Conservation (phyloP, 2,329 filamentous ascomycete species). For the Neonectria faginata region DNA sequence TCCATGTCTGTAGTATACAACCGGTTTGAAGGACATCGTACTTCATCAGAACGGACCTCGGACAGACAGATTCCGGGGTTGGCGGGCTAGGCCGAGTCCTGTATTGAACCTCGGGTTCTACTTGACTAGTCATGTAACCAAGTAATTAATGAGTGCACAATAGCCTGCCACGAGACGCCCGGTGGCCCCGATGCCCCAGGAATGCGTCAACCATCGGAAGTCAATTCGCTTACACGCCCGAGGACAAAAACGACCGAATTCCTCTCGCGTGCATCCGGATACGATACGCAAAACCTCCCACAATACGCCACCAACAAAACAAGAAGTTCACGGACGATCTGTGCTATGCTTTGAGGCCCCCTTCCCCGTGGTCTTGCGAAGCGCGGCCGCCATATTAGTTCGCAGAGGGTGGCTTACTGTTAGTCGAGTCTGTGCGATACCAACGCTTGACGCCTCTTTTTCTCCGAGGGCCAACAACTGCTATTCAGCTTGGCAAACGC, state of each 20-base stretch:
- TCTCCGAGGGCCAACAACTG: background rate
- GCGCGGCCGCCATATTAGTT: too few relatives aligned
- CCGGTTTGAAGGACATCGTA: too few relatives aligned
- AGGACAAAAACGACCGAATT: background rate
- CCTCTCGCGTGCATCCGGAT: background rate
- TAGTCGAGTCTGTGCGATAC: background rate
- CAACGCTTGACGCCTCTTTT: background rate
- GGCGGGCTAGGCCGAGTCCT: too few relatives aligned
- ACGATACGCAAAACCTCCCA: background rate
- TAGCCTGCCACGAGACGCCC: background rate
- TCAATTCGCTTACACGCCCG: too few relatives aligned
- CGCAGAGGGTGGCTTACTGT: background rate
- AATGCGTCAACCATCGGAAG: background rate
- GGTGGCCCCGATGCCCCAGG: background rate
- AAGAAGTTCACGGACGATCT: background rate
- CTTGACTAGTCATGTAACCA: background rate
- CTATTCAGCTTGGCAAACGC: background rate
- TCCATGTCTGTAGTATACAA: too few relatives aligned
- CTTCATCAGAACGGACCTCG: too few relatives aligned
- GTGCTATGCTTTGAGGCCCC: background rate
- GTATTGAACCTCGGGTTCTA: background rate
- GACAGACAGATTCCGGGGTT: too few relatives aligned
- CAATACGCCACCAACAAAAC: background rate
- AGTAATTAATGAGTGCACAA: background rate
- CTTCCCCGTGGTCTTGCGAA: background rate